Evolutionary conservation across 1,284 basidiomycete genomes (phyloP).

Genomic region (Rhodotorula glutinis): DNA sequence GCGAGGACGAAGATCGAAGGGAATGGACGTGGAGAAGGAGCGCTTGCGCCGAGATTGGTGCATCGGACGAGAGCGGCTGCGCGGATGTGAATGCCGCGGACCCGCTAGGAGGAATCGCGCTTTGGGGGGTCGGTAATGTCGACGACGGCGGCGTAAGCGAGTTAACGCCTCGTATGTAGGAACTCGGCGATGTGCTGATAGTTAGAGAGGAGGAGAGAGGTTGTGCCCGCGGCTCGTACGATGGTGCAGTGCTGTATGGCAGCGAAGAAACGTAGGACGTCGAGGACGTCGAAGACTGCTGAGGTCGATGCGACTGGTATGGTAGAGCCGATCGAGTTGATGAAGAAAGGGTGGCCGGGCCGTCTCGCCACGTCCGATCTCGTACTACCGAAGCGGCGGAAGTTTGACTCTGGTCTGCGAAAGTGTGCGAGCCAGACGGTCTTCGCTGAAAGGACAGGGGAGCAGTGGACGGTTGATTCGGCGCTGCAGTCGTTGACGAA

Average conservation of each 20-base stretch:
- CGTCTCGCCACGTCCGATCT: constrained; percentile 7
- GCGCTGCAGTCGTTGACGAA: constrained; percentile 5
- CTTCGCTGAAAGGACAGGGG: constrained; percentile 25
- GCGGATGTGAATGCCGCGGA: neutral
- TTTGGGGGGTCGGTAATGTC: neutral
- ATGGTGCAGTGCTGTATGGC: constrained; percentile 19
- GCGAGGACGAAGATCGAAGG: constrained; percentile 27
- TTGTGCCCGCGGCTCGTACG: constrained; percentile 13
- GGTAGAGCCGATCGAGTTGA: constrained; percentile 6
- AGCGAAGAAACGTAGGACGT: constrained; percentile 29
- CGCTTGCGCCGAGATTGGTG: constrained; percentile 34
- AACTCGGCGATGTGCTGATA: neutral
- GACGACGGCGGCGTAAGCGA: neutral
- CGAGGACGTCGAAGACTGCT: constrained; percentile 34
- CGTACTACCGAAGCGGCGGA: neutral
- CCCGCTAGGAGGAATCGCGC: neutral
- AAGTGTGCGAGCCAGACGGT: constrained; percentile 4
- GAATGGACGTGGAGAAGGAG: constrained; percentile 33
- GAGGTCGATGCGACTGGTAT: constrained; percentile 32
- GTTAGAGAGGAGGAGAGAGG: neutral
- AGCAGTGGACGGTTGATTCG: constrained; percentile 2
- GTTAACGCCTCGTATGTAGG: no score
- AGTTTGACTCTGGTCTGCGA: neutral
- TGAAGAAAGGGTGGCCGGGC: constrained; percentile 1
- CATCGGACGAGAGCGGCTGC: constrained; percentile 9